Base-by-base conservation (phyloP, 192 early-diverging fungal genomes). In the Coemansia erecta region DNA sequence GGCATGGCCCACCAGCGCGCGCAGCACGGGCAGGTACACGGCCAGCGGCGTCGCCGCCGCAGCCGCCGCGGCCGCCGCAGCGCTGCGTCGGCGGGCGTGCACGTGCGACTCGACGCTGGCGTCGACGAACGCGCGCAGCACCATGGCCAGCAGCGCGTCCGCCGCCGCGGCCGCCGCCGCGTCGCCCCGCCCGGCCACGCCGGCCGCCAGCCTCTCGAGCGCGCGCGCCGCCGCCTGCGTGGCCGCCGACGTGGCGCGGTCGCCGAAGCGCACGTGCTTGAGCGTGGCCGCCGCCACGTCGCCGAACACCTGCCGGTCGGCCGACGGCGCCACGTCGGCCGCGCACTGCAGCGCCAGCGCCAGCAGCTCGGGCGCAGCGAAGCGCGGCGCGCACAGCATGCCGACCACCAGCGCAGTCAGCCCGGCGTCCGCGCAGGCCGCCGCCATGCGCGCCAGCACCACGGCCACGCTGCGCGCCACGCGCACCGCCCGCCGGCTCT, bases 371-470 rank as follows among this genome's bases (percentile, higher is more conserved):
- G 77, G 59, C 41, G 73, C 73, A 33, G 76, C 56, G 37, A 82
- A 78, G 44, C 83, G 83, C 48, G 85, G 81, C 42, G 86, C 84
- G 60, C 83, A 83, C 42, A 84, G 55, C 58, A 92, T 65, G 78
- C 86, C 85, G 13, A 85, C 86, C 14, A 87, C 82, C 28, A 82
- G 83, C 56, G 79, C 61, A 7, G 82, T 76, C 0, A 86, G 84
- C 52, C 85, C 84, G 5, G 50, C 31, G 50, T 82, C 72, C n/a
- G 39, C 42, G 59, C 35, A 57, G 40, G 47, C 46, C 53, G 53
- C 58, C 14, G 68, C 72, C 26, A 77, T 39, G 23, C 61, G 73
- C 22, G 73, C 45, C 22, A 81, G 62, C 18, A 53, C 63, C 37
- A 73, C n/a, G 11, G 72, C 56, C 17, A 69, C 62, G 56, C 63